Evolutionary conservation across 805 yeast genomes (phyloP), one percentile per base, ranked within the genome.

Genomic region (Metschnikowia chrysomelidarum): DNA sequence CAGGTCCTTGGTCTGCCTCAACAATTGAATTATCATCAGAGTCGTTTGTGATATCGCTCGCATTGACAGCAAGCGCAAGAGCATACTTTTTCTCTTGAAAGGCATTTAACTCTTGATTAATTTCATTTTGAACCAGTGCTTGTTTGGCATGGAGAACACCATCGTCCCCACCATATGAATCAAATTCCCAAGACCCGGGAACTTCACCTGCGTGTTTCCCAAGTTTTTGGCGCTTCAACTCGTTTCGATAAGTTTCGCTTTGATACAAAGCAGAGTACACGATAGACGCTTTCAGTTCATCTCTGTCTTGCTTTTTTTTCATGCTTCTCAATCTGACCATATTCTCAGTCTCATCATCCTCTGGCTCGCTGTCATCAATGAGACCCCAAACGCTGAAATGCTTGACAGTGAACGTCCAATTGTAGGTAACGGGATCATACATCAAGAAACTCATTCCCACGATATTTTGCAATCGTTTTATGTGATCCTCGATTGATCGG

Each of bases 381-480:
- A 93, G 61, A 5, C 98, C 98, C 96, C 97, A 93, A 5, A 85
- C 76, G 64, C 96, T 87, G 53, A 93, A 93, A 64, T 93, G 98
- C 47, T 83, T 79, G 7, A 89, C 96, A 48, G 70, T 75, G 60
- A 87, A 88, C 1, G 82, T 78, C 87, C 89, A 88, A 4, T 75
- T 60, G 22, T 87, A 86, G 4, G 77, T 75, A 19, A 80, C 69
- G 3, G 88, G 87, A 50, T 84, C 88, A 53, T 81, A 88, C 4
- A 88, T 81, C 10, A 89, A 67, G 54, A 84, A 87, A 43, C 80
- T 80, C 80, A 82, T 87, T 5, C 89, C 95, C 21, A 50, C 71
- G 46, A 70, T 60, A 30, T 64, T 68, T 43, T 76, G 75, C 32
- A 82, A 63, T 34, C 64, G 66, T 30, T 67, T 69, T 18, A 80